These are phyloP conservation scores for Ramichloridium luteum DNA, from an alignment of 2,329 filamentous ascomycete species.

Conservation along the genomic window DNA sequence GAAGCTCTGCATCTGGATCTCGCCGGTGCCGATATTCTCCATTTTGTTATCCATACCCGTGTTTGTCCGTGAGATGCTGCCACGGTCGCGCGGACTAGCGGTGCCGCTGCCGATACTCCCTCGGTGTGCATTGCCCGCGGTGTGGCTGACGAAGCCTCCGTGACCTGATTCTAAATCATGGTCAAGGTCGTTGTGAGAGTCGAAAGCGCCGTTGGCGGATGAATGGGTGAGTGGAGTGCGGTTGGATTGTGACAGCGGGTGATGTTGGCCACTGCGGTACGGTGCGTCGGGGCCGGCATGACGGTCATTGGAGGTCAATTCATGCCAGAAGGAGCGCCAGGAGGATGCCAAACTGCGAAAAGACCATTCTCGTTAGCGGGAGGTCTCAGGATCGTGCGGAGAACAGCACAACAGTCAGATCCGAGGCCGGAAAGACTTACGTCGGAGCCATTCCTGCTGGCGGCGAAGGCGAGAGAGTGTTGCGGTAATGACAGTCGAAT, in stretches of 20 bases:
- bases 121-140: too few relatives aligned
- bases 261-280: slow-evolving; percentile 79
- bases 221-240: slow-evolving; percentile 67
- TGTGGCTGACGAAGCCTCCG: slow-evolving; percentile 47
- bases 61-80: slow-evolving; percentile 49
- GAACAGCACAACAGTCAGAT: too few relatives aligned
- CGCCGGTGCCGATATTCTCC: slow-evolving; percentile 60
- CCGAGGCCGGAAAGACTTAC: too few relatives aligned
- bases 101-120: slow-evolving; percentile 40
- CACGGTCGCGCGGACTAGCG: slow-evolving; percentile 60
- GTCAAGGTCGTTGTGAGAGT: slow-evolving; percentile 75
- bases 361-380: too few relatives aligned
- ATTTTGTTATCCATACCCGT: slow-evolving; percentile 37
- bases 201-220: slow-evolving; percentile 70
- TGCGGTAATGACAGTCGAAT: too few relatives aligned
- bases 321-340: slow-evolving; percentile 92
- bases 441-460: too few relatives aligned
- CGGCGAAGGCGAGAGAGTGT: too few relatives aligned
- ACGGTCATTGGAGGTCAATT: slow-evolving; percentile 60
- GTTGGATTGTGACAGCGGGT: slow-evolving; percentile 72
- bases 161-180: slow-evolving; percentile 55
- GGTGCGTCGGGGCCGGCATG: slow-evolving; percentile 88
- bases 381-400: too few relatives aligned
- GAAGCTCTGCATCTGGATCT: slow-evolving; percentile 96
- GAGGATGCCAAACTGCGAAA: slow-evolving; percentile 50